These are phyloP conservation scores for Puccinia brachypodii DNA, from an alignment of 1,284 basidiomycete genomes.

Conservation along the genomic window DNA sequence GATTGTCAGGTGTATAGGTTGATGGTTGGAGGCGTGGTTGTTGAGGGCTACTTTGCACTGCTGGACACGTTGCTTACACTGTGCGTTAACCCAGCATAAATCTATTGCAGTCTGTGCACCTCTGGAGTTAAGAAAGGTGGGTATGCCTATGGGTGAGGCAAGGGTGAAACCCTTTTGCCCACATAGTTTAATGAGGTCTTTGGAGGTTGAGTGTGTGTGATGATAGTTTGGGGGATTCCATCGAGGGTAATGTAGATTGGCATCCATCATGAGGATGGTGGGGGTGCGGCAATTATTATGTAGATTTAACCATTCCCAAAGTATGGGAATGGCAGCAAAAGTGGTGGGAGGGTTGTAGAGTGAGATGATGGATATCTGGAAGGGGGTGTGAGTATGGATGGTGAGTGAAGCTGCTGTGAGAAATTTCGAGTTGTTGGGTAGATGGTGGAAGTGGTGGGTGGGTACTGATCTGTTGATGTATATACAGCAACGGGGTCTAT, in stretches of 20 bases:
- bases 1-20: too few relatives aligned
- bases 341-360: neutral
- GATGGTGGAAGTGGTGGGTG: too few relatives aligned
- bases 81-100: too few relatives aligned
- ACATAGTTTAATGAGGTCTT: slow-evolving; percentile 6
- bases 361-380: too few relatives aligned
- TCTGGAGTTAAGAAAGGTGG: neutral
- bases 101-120: too few relatives aligned
- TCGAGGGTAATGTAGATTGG: neutral
- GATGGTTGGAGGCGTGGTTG: too few relatives aligned
- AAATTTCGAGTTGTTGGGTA: too few relatives aligned
- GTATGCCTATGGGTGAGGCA: neutral
- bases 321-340: neutral
- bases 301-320: neutral
- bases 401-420: neutral
- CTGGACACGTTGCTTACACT: too few relatives aligned
- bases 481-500: neutral
- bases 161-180: neutral
- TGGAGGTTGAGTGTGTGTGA: neutral
- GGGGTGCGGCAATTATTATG: neutral
- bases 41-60: too few relatives aligned
- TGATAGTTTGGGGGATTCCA: slow-evolving; percentile 14
- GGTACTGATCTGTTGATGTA: too few relatives aligned
- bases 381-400: neutral
- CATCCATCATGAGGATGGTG: slow-evolving; percentile 7